phyloP scores from a whole-genome alignment of 2,329 filamentous ascomycete genomes.

The Fusarium lateritium region DNA sequence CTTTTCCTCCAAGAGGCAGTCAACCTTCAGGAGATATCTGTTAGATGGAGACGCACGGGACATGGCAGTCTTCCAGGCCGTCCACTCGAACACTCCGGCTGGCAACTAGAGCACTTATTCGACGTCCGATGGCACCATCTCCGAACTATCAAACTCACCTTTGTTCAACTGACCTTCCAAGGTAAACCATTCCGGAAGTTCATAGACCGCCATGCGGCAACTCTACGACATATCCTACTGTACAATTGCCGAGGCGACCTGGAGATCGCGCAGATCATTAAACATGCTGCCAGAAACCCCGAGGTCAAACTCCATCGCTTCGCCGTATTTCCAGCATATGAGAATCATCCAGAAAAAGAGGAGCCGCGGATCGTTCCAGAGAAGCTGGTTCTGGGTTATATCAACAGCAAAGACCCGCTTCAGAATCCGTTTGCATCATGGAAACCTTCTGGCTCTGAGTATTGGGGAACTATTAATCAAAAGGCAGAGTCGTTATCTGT shows the following conservation, averaged over 20 bases:
- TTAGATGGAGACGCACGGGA: slow-evolving; percentile 3
- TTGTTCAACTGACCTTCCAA: not conserved
- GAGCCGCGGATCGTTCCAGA: not conserved
- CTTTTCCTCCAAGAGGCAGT: not conserved
- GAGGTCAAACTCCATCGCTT: slow-evolving; percentile 16
- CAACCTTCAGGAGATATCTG: slow-evolving; percentile 9
- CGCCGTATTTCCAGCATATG: slow-evolving; percentile 2
- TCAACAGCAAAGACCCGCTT: slow-evolving; percentile 3
- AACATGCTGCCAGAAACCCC: not conserved
- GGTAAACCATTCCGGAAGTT: not conserved
- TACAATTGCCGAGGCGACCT: not conserved
- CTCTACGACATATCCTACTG: slow-evolving; percentile 13
- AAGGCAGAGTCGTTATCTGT: not conserved
- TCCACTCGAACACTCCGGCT: not conserved
- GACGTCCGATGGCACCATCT: not conserved
- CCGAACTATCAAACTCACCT: slow-evolving; percentile 7
- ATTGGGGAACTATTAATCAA: slow-evolving; percentile 3
- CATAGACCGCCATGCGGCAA: not conserved
- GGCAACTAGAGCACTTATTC: not conserved
- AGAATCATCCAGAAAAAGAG: not conserved
- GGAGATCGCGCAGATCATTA: not conserved
- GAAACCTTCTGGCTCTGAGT: not conserved
- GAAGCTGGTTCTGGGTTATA: slow-evolving; percentile 1
- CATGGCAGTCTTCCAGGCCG: not conserved
- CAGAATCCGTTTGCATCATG: not conserved